A percentile compares a stretch with the other conserved stretches of the same genome.
Conservation (phyloP, 371 early-diverging fungal genomes). For the Funneliformis caledonium region DNA sequence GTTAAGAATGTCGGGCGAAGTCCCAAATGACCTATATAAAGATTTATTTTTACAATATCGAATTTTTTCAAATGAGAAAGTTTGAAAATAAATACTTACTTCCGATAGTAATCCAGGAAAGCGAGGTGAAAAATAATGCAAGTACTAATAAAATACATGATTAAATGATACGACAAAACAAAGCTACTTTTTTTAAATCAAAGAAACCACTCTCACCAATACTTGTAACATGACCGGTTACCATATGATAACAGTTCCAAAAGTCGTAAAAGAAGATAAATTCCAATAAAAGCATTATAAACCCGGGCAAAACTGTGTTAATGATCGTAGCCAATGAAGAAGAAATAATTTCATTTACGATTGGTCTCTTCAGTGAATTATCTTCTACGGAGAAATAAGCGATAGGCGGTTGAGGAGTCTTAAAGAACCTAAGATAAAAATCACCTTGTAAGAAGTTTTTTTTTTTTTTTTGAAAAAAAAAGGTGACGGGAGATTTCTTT, state of each 20-base stretch:
- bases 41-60: background rate
- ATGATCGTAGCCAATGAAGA: slow-evolving; percentile 13
- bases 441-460: background rate
- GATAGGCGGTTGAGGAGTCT: slow-evolving; percentile 30
- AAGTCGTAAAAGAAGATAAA: slow-evolving; percentile 38
- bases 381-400: slow-evolving; percentile 37
- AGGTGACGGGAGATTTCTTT: too few species aligned
- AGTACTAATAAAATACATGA: background rate
- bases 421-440: slow-evolving; percentile 13
- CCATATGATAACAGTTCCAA: slow-evolving; percentile 40
- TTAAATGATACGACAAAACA: background rate
- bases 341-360: slow-evolving; percentile 28
- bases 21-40: slow-evolving; percentile 27
- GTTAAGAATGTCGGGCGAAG: slow-evolving; percentile 39
- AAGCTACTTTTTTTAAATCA: too few species aligned
- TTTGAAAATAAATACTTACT: slow-evolving; percentile 15
- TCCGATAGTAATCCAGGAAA: slow-evolving; percentile 38
- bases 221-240: slow-evolving; percentile 23
- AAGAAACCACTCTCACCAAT: background rate
- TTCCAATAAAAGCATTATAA: slow-evolving; percentile 27
- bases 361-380: background rate
- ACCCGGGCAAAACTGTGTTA: slow-evolving; percentile 28
- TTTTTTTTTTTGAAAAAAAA: background rate
- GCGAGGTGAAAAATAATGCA: slow-evolving; percentile 20
- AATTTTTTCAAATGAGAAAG: background rate